phyloP scores from a whole-genome alignment of 495 filamentous ascomycete genomes.

The Trichodelitschia bisporula region DNA sequence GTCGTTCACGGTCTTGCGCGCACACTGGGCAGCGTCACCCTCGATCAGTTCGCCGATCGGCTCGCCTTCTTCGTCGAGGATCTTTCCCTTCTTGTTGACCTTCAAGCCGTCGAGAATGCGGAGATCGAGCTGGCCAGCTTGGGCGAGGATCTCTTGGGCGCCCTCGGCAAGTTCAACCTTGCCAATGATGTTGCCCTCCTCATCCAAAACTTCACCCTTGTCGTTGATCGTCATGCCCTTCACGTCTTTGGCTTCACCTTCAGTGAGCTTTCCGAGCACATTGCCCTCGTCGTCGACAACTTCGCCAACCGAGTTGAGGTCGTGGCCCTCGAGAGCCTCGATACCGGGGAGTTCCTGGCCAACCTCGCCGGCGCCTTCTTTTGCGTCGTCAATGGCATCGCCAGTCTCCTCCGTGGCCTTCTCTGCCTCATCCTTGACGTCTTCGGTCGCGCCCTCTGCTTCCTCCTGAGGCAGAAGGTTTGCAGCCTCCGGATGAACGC shows the following conservation, averaged over 20 bases:
- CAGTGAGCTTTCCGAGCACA: conserved; percentile 16
- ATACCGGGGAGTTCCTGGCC: conserved; percentile 8
- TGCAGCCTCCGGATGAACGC: conserved; percentile 16
- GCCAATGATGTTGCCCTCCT: conserved; percentile 33
- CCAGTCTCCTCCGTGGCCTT: conserved; percentile 10
- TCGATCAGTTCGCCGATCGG: conserved; percentile 24
- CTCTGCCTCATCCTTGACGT: conserved; percentile 7
- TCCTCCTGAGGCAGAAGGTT: conserved; percentile 14
- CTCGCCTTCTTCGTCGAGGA: conserved; percentile 28
- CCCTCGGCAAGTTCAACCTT: conserved; percentile 20
- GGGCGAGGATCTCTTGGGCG: conserved; percentile 17
- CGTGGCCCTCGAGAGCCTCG: conserved; percentile 30
- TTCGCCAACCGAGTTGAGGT: conserved; percentile 33
- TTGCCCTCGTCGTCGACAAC: conserved; percentile 18
- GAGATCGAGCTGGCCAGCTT: conserved; percentile 17
- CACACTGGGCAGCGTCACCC: conserved; percentile 20
- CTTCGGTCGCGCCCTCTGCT: conserved; percentile 12
- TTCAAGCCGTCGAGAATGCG: conserved; percentile 25
- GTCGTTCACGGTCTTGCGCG: conserved; percentile 25
- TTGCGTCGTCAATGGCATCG: conserved; percentile 10
- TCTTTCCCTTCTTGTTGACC: conserved; percentile 30
- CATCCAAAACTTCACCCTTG: conserved; percentile 33
- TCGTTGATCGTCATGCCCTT: conserved; percentile 30
- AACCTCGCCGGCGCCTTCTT: conserved; percentile 5
- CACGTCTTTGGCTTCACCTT: conserved; percentile 16